These are phyloP conservation scores for Eimeria sp. DNA, from an alignment of 169 alveolate genomes.

Conservation along the genomic window DNA sequence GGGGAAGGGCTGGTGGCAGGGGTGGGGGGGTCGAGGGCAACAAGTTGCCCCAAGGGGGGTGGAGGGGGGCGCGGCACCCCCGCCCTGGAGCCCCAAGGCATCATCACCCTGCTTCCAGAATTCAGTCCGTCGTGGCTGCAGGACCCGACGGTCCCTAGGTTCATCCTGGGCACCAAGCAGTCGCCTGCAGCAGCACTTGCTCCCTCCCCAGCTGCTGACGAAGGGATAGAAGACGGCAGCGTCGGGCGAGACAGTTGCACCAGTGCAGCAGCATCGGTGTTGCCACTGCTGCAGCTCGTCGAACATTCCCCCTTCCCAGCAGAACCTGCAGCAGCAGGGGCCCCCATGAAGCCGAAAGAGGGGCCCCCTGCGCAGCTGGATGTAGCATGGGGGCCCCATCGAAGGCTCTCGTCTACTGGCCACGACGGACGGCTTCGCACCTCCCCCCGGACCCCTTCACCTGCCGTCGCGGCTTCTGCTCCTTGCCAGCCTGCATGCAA, in stretches of 20 bases:
- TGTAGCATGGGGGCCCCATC: constrained; percentile 36
- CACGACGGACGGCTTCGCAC: constrained; percentile 33
- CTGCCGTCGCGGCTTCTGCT: constrained; percentile 41
- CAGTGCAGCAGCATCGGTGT: not conserved
- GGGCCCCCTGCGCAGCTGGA: constrained; percentile 43
- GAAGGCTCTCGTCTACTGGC: constrained; percentile 46
- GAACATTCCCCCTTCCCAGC: constrained; percentile 7
- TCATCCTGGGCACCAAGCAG: constrained; percentile 18
- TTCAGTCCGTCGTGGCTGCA: constrained; percentile 9
- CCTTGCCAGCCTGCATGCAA: constrained; percentile 51
- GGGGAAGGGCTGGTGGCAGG: no score
- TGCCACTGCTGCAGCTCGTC: not conserved
- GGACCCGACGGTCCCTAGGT: not conserved
- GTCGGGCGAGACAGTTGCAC: constrained; percentile 13
- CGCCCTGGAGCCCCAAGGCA: constrained; percentile 37
- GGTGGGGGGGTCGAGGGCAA: not conserved
- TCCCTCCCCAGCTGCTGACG: constrained; percentile 11
- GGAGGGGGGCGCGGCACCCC: constrained; percentile 34
- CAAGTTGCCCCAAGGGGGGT: constrained; percentile 14
- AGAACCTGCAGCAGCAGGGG: constrained; percentile 53
- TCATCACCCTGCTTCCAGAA: not conserved
- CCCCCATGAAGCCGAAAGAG: constrained; percentile 28
- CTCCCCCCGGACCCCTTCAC: constrained; percentile 8
- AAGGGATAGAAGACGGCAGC: not conserved
- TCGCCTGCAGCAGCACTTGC: constrained; percentile 19